Percentiles rank a stretch among this genome's conserved stretches.
Conservation (phyloP, 1,284 basidiomycete species). For the Dichomitus squalens region DNA sequence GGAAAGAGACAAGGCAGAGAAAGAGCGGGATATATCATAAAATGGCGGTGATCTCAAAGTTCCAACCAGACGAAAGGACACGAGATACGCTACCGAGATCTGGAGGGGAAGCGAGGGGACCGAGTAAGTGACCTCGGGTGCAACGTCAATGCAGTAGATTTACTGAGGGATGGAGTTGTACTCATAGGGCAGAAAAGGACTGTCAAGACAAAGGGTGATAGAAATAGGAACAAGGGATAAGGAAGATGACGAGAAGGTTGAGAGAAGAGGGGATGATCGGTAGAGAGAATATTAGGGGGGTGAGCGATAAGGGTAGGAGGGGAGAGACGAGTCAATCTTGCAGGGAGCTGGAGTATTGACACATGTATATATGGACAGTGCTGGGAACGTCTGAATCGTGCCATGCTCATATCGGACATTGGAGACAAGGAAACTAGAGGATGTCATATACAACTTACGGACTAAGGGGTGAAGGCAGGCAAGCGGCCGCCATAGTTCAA, state of each 20-base stretch:
- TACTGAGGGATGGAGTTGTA: no score
- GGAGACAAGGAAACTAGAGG: not conserved
- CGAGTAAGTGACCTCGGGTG: no score
- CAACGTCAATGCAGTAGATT: not conserved
- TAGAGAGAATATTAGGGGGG: not conserved
- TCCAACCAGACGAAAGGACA: conserved; percentile 4
- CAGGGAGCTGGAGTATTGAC: conserved; percentile 16
- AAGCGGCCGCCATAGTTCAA: conserved; percentile 22
- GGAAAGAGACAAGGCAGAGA: not conserved
- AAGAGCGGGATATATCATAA: conserved; percentile 13
- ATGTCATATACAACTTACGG: conserved; percentile 9
- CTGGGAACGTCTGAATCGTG: conserved; percentile 9
- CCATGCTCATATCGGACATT: conserved; percentile 4
- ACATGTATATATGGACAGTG: conserved; percentile 16
- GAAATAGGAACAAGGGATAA: not conserved
- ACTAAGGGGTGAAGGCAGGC: not conserved
- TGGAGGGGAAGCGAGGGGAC: no score
- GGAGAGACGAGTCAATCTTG: not conserved
- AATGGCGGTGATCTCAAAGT: conserved; percentile 13
- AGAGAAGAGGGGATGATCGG: not conserved
- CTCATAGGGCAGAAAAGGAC: not conserved
- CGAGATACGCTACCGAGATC: not conserved
- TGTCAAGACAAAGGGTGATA: not conserved
- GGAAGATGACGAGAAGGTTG: conserved; percentile 12
- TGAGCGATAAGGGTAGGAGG: not conserved